Evolutionary conservation across 176 grass and related monocot species (phyloP), one percentile per base, ranked within the genome.

Genomic region (Avena insularis): DNA sequence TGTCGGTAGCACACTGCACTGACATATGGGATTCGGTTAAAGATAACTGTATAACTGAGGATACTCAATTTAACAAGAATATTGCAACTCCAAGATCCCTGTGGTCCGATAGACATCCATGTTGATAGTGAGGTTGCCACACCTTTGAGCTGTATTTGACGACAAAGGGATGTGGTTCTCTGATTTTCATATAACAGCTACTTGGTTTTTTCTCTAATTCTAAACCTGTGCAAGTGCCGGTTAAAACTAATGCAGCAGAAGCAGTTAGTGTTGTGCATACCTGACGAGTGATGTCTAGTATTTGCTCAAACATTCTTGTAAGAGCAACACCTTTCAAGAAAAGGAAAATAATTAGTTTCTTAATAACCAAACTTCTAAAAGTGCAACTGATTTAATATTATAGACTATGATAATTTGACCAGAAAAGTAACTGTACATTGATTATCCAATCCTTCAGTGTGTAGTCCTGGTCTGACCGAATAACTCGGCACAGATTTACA

Each of bases 251-350:
- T 76, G 45, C 43, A 86, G 15, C 14, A 77, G 0, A 21, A 38
- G 60, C 23, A 86, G n/a, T 48, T 51, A 29, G 16, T 51, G 8
- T 43, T 60, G 9, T 61, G n/a, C 62, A 86, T 31, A 98, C 93
- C 93, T 98, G 93, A 71, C 93, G 88, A 73, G 91, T 90, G 86
- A 91, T 90, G 88, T 87, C 91, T 98, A 91, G 58, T 98, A 98
- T 90, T 98, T 98, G 79, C 92, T 95, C 87, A 98, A 93, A 86
- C 89, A 89, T 92, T 98, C 96, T 87, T 98, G 96, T 79, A 98
- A 86, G 78, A 93, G 96, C 20, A 98, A 90, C 56, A 98, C 93
- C 96, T 98, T 88, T 13, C 20, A 88, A 77, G 55, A 86, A 80
- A 79, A 83, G 2, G 83, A 75, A 80, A 16, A 1, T 5, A 40